Percentiles rank a stretch among this genome's conserved stretches.
Evolutionary conservation across 306 rosid genomes (phyloP).

Genomic region (Casuarina glauca): DNA sequence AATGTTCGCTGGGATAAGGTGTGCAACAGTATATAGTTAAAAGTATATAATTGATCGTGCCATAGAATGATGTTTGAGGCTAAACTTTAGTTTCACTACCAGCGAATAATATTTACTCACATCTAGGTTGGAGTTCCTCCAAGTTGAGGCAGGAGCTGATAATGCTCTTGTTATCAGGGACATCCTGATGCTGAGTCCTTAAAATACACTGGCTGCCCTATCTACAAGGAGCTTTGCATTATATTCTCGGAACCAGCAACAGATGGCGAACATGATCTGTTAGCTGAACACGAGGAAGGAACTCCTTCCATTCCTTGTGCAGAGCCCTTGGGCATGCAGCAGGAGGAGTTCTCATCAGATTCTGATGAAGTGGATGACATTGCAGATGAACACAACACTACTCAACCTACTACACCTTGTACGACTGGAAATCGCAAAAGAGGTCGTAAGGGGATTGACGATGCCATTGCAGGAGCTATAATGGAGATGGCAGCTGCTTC

Average conservation of each 20-base stretch:
- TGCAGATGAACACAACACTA: conserved; percentile 36
- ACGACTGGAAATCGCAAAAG: conserved; percentile 50
- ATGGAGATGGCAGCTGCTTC: conserved; percentile 83
- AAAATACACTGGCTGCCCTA: conserved; percentile 63
- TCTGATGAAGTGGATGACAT: conserved; percentile 53
- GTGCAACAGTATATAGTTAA: not conserved
- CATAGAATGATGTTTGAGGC: conserved; percentile 17
- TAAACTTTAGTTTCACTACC: conserved; percentile 12
- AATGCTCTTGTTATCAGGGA: conserved; percentile 40
- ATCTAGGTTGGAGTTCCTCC: conserved; percentile 10
- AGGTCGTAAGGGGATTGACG: conserved; percentile 66
- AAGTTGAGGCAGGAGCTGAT: conserved; percentile 13
- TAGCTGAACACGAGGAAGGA: conserved; percentile 40
- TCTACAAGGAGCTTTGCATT: conserved; percentile 62
- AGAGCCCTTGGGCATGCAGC: conserved; percentile 38
- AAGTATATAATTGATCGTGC: conserved; percentile 12
- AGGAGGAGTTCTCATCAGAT: conserved; percentile 50
- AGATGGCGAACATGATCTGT: conserved; percentile 48
- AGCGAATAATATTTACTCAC: conserved; percentile 1
- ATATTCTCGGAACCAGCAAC: conserved; percentile 61
- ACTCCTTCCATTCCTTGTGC: conserved; percentile 29
- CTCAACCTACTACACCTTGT: conserved; percentile 43
- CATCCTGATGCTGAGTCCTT: conserved; percentile 71
- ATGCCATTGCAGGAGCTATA: conserved; percentile 67
- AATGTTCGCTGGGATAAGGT: conserved; percentile 10